These are phyloP conservation scores for Thermochaetoides thermophila DNA, from an alignment of 495 filamentous ascomycete species.

Conservation along the genomic window DNA sequence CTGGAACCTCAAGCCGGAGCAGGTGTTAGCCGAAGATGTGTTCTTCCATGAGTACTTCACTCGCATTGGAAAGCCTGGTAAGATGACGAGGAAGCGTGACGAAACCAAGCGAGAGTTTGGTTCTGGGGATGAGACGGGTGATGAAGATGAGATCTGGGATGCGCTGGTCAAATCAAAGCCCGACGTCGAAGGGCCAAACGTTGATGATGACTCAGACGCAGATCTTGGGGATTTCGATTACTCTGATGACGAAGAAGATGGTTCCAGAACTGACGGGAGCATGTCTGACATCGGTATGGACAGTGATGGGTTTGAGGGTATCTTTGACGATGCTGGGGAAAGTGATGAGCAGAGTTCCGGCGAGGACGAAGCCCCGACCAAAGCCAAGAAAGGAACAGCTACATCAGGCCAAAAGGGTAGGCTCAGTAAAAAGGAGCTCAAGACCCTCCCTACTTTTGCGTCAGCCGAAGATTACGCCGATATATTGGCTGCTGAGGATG, in stretches of 20 bases:
- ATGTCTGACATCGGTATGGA: slow-evolving; percentile 32
- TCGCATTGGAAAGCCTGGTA: slow-evolving; percentile 52
- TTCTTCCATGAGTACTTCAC: slow-evolving; percentile 98
- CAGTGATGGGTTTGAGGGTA: slow-evolving; percentile 23
- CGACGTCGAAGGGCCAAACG: slow-evolving; percentile 45
- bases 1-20: slow-evolving; percentile 76
- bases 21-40: slow-evolving; percentile 79
- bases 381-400: slow-evolving; percentile 15
- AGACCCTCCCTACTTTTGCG: slow-evolving; percentile 80
- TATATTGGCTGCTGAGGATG: slow-evolving; percentile 61
- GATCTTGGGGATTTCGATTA: slow-evolving; percentile 37
- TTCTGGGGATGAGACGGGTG: slow-evolving; percentile 38
- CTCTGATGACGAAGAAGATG: slow-evolving; percentile 31
- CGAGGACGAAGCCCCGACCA: slow-evolving; percentile 11
- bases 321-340: slow-evolving; percentile 28
- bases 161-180: slow-evolving; percentile 50
- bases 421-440: slow-evolving; percentile 68
- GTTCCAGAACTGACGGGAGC: slow-evolving; percentile 5
- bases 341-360: slow-evolving; percentile 28
- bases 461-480: slow-evolving; percentile 86
- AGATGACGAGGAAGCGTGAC: no score
- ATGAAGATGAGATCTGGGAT: slow-evolving; percentile 75
- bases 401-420: slow-evolving; percentile 30
- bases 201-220: slow-evolving; percentile 31
- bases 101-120: no score